These are phyloP conservation scores for Kluyveromyces siamensis DNA, from an alignment of 805 yeast genomes.

Conservation along the genomic window DNA sequence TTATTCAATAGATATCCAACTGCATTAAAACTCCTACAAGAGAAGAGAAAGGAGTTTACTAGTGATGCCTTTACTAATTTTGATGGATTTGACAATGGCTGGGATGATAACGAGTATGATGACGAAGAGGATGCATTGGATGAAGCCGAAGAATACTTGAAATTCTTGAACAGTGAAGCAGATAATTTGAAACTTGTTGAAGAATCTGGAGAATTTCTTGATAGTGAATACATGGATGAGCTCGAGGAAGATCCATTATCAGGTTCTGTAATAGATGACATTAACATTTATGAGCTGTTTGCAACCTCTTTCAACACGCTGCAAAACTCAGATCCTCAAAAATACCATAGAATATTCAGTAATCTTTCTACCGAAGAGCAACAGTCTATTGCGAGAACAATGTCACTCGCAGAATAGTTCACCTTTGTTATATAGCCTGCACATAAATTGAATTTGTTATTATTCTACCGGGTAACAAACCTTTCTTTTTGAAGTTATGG, in stretches of 20 bases:
- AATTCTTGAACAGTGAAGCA: slow-evolving; percentile 39
- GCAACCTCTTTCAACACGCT: slow-evolving; percentile 43
- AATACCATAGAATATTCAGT: slow-evolving; percentile 43
- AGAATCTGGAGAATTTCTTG: slow-evolving; percentile 23
- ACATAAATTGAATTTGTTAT: background rate
- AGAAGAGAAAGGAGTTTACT: slow-evolving; percentile 48
- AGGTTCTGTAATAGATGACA: slow-evolving; percentile 66
- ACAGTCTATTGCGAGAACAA: slow-evolving; percentile 23
- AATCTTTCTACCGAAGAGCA: slow-evolving; percentile 30
- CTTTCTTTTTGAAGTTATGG: background rate
- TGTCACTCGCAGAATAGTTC: slow-evolving; percentile 2
- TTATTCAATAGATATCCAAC: slow-evolving; percentile 56
- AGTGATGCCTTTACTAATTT: slow-evolving; percentile 27
- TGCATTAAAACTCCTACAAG: slow-evolving; percentile 60
- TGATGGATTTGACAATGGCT: slow-evolving; percentile 22
- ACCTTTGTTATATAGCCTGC: background rate
- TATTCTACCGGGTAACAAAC: background rate
- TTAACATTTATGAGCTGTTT: slow-evolving; percentile 64
- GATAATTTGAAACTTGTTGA: slow-evolving; percentile 29
- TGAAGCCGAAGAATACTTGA: slow-evolving; percentile 37
- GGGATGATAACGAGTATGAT: slow-evolving; percentile 23
- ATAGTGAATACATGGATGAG: slow-evolving; percentile 56
- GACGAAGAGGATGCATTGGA: slow-evolving; percentile 32
- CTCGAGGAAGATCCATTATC: slow-evolving; percentile 75
- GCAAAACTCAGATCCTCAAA: slow-evolving; percentile 38